Conservation (phyloP, 78 protist species). For the Chrysochromulina tobinii region DNA sequence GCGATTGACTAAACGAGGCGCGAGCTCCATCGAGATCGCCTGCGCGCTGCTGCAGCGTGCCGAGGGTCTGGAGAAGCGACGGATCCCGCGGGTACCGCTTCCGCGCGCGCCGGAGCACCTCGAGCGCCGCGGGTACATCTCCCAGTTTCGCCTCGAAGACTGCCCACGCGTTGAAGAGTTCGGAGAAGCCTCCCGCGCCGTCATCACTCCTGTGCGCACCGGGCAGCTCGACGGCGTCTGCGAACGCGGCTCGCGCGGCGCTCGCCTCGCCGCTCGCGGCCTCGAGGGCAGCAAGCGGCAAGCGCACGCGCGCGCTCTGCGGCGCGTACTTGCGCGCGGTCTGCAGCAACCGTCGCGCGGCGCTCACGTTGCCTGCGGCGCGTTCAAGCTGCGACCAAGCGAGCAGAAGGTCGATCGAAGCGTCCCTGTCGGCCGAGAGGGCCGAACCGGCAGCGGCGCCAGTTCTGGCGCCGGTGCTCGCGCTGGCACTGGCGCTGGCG, state of each 20-base stretch:
- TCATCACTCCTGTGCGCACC: background rate
- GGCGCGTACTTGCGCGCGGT: no score
- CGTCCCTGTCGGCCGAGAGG: no score
- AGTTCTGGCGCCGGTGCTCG: background rate
- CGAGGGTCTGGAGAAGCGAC: background rate
- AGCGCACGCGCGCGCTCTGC: no score
- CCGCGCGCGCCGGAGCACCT: background rate
- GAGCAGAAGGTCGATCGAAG: no score
- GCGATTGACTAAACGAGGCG: background rate
- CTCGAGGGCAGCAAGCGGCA: no score
- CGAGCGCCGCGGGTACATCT: background rate
- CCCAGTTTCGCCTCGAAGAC: background rate
- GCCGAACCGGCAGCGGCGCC: no score
- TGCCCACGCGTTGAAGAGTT: slow-evolving; percentile 12
- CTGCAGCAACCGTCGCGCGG: no score
- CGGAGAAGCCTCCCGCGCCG: background rate
- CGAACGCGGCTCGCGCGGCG: background rate
- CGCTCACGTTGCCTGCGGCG: no score
- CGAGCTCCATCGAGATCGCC: background rate
- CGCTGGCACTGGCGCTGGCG: background rate
- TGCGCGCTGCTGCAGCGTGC: background rate
- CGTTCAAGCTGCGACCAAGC: no score
- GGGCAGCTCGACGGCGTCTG: background rate
- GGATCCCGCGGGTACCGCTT: background rate
- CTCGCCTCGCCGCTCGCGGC: background rate